Evolutionary conservation across 2,329 filamentous ascomycete genomes (phyloP).

Genomic region (Monosporascus sp.): DNA sequence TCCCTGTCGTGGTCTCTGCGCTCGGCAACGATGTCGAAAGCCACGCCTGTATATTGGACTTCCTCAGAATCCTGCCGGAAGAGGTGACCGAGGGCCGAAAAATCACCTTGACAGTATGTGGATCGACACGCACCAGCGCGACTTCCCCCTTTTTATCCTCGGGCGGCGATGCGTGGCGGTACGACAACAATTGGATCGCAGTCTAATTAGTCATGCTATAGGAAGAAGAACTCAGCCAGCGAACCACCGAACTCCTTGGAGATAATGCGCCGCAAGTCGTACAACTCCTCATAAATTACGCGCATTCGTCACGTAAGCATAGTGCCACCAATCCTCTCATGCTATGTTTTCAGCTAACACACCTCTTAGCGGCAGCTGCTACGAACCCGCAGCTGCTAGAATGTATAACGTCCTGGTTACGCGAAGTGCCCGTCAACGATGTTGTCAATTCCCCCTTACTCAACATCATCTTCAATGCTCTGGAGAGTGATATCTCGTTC

Average conservation of each 20-base stretch:
- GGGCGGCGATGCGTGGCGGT: conserved; percentile 17
- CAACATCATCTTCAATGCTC: conserved; percentile 70
- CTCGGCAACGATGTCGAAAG: conserved; percentile 72
- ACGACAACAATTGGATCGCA: conserved; percentile 30
- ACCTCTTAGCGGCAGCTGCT: conserved; percentile 60
- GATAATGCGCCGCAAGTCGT: conserved; percentile 88
- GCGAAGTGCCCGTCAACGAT: conserved; percentile 79
- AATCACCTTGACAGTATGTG: conserved; percentile 97
- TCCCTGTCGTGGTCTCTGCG: conserved; percentile 72
- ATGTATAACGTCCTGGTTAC: conserved; percentile 94
- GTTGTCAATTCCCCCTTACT: conserved; percentile 84
- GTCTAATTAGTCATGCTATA: conserved; percentile 50
- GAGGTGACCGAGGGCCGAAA: conserved; percentile 99
- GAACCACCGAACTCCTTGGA: conserved; percentile 83
- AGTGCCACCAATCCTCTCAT: conserved; percentile 2
- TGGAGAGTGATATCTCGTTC: conserved; percentile 71
- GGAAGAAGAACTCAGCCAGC: conserved; percentile 88
- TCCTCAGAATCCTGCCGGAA: conserved; percentile 92
- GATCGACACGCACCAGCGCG: conserved; percentile 51
- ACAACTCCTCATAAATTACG: conserved; percentile 80
- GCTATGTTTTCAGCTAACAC: conserved; percentile 11
- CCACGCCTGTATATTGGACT: conserved; percentile 87
- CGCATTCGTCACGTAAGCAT: conserved; percentile 78
- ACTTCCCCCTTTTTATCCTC: conserved; percentile 24
- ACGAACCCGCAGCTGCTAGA: conserved; percentile 88